Evolutionary conservation across 768 basidiomycete genomes (phyloP), one percentile per base, ranked within the genome.

Genomic region (Hydnum rufescens): DNA sequence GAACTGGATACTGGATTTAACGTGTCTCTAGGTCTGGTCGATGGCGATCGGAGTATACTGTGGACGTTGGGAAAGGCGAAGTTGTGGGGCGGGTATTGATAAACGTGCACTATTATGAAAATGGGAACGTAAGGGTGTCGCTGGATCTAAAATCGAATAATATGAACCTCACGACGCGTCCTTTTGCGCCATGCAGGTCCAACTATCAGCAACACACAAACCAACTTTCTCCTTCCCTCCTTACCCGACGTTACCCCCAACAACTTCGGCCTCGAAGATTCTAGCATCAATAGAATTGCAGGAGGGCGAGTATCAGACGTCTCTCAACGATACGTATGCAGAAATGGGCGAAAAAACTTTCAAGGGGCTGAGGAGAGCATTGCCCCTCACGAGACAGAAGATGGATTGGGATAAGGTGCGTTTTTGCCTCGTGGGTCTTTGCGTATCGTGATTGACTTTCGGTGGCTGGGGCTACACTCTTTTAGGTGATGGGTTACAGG

Each of bases 21-120:
- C 53, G 34, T 32, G 30, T 44, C 16, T 29, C 6, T 42, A 93
- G 92, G 90, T 82, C 90, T 28, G 93, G 93, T 31, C 72, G 90
- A 62, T 97, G 93, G 93, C 76, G 92, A 34, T 90, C 89, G 4
- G 74, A 80, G 58, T 97, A 95, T 63, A 63, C 68, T 5, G 69
- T 95, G 48, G 77, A 93, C 62, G 64, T 84, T 34, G 73, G 70
- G 18, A 68, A 73, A 36, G 73, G 74, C 51, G 71, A 66, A 54
- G 70, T 95, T 3, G 64, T 66, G n/a, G 90, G 89, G 0, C 75
- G 70, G 59, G 75, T 95, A 16, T 69, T 80, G 4, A 74, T 85
- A 42, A 84, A 89, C 59, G 80, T 96, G 8, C 95, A 99, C 64
- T 97, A 97, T 62, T 97, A 92, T 61, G 95, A 99, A 64, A 88